Conservation (phyloP, 257 asterid species). For the Przewalskia tangutica region DNA sequence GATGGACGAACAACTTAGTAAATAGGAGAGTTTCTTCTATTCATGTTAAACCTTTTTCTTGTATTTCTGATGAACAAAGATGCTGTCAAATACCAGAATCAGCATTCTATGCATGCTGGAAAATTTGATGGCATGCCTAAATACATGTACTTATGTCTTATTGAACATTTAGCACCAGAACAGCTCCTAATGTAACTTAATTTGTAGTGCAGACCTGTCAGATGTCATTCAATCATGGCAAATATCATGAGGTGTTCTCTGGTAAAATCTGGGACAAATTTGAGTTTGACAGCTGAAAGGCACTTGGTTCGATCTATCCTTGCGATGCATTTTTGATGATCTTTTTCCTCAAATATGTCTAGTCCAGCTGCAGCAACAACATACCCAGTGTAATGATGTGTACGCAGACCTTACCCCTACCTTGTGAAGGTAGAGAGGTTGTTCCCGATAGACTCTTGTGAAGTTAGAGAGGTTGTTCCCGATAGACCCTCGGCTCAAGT, state of each 20-base stretch:
- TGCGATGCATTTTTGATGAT: constrained; percentile 8
- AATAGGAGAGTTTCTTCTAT: neutral
- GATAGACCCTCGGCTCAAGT: neutral
- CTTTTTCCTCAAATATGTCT: neutral
- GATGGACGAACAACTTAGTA: neutral
- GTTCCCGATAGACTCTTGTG: neutral
- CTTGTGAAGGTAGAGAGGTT: no score
- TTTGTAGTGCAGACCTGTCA: constrained; percentile 10
- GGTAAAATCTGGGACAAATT: constrained; percentile 7
- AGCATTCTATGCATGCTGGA: constrained; percentile 1
- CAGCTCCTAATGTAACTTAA: constrained; percentile 14
- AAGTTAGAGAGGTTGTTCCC: no score
- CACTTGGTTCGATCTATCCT: constrained; percentile 1
- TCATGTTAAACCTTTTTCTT: neutral
- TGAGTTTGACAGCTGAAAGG: constrained; percentile 11
- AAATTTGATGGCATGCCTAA: neutral
- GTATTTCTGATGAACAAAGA: neutral
- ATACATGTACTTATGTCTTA: neutral
- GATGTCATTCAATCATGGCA: constrained; percentile 18
- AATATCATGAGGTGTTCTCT: constrained; percentile 6
- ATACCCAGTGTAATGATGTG: no score
- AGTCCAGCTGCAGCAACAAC: no score
- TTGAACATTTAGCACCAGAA: neutral
- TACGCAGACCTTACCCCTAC: no score
- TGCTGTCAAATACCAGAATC: neutral